Evolutionary conservation across 2,329 filamentous ascomycete species (phyloP).

Genomic region (Rutstroemia sydowiana): DNA sequence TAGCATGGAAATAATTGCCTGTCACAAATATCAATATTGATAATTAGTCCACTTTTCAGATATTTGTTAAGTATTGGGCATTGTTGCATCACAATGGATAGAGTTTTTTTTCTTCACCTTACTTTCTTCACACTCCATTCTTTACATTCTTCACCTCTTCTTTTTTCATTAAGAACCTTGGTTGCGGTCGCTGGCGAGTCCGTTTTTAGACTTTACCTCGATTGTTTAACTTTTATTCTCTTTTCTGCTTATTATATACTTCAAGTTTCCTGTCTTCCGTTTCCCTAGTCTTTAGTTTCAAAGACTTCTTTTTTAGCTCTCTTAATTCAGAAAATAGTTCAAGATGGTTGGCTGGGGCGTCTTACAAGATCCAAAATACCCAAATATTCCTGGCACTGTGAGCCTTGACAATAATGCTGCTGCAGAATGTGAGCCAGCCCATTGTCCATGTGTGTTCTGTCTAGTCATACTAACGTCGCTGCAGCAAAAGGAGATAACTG

Average conservation of each 20-base stretch:
- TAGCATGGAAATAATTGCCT: neutral
- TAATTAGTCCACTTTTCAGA: neutral
- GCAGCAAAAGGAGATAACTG: conserved; percentile 18
- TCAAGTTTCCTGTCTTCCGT: neutral
- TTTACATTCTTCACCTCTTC: conserved; percentile 9
- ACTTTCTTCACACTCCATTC: conserved; percentile 5
- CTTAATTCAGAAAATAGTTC: conserved; percentile 2
- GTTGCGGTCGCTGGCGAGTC: conserved; percentile 23
- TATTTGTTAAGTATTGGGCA: conserved; percentile 8
- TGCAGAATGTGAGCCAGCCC: conserved; percentile 11
- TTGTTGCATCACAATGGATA: neutral
- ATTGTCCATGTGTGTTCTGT: neutral
- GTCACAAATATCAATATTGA: neutral
- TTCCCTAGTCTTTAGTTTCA: neutral
- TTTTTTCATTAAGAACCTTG: conserved; percentile 2
- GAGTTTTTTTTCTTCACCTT: neutral
- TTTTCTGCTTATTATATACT: conserved; percentile 12
- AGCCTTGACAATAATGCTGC: conserved; percentile 20
- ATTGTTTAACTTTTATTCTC: conserved; percentile 8
- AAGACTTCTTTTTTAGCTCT: neutral
- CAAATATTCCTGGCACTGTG: conserved; percentile 25
- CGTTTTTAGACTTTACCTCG: conserved; percentile 14
- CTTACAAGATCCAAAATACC: conserved; percentile 25
- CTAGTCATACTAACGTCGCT: conserved; percentile 3
- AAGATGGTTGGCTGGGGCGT: conserved; percentile 24